Base-by-base conservation (phyloP, 306 rosid genomes). In the Fagus crenata region DNA sequence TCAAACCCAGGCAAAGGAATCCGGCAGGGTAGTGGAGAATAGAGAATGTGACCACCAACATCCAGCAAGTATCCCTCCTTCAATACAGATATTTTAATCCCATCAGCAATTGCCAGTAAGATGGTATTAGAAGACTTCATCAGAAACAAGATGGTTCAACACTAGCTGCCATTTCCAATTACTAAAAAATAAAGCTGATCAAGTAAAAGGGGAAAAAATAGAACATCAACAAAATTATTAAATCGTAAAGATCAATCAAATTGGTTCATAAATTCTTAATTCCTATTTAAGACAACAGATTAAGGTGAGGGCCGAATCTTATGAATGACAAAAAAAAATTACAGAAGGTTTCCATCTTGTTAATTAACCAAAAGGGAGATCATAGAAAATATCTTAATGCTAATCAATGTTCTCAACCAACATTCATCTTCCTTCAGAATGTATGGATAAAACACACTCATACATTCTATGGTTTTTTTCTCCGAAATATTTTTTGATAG, bases 1-100 rank as follows among this genome's bases (percentile, higher is more conserved):
- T 90, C 89, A 81, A 90, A 90, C 71, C 96, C 98, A 74, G 90
- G 90, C 87, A 95, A 88, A 70, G 98, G 98, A 75, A 88, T 78
- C 53, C 6, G 13, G 77, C 98, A 92, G 63, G 97, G 93, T 84
- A 95, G 97, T 63, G 98, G 98, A 79, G 97, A 86, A 86, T 89
- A 95, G 78, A 95, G 91, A 87, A 90, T 87, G 84, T 95, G 96
- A 71, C 89, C 76, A 69, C 67, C 84, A 80, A 91, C 89, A 84
- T 89, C 93, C 87, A 87, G 85, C 91, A 95, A 85, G 84, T 85
- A 84, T 65, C 89, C 97, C 68, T 83, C 93, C 98, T 95, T 81
- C 78, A 92, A 70, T 56, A 80, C 77, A 69, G 79, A 71, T 53
- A 81, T 65, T 79, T 72, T 56, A 68, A 81, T 28, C 75, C 36